phyloP scores from a whole-genome alignment of 352 stramenopile genomes.

The Globisporangium sylvaticum region DNA sequence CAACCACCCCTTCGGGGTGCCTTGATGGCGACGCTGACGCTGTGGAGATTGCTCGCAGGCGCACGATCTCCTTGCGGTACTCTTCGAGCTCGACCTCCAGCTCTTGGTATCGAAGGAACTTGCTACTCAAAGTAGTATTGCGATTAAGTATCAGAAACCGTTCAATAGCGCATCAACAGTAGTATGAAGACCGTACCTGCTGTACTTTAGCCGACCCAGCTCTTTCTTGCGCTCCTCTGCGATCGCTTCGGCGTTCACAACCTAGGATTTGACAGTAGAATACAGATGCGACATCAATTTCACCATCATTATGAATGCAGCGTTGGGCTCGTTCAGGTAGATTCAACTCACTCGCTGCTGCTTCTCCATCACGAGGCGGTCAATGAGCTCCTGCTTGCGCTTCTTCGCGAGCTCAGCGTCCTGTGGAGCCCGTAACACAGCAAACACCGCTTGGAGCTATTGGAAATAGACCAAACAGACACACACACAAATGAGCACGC shows the following conservation, averaged over 20 bases:
- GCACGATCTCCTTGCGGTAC: constrained; percentile 49
- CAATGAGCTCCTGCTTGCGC: constrained; percentile 50
- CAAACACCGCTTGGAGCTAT: constrained; percentile 59
- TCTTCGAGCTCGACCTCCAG: constrained; percentile 61
- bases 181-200: constrained; percentile 28
- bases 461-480: not conserved
- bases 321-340: not conserved
- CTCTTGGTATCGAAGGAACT: constrained; percentile 69
- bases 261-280: too few species aligned
- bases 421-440: constrained; percentile 48
- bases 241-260: constrained; percentile 43
- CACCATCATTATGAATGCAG: too few species aligned
- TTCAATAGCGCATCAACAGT: not conserved
- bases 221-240: constrained; percentile 54
- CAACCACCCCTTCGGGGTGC: constrained; percentile 9
- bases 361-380: constrained; percentile 51
- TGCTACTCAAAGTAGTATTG: constrained; percentile 9
- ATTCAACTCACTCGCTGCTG: constrained; percentile 42
- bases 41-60: constrained; percentile 29
- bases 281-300: too few species aligned
- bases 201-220: constrained; percentile 48
- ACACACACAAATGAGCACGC: too few species aligned
- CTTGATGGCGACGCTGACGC: not conserved
- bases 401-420: constrained; percentile 64
- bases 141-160: too few species aligned